Base-by-base conservation (phyloP, 1,139 yeast genomes). In the Hansenula sp. region DNA sequence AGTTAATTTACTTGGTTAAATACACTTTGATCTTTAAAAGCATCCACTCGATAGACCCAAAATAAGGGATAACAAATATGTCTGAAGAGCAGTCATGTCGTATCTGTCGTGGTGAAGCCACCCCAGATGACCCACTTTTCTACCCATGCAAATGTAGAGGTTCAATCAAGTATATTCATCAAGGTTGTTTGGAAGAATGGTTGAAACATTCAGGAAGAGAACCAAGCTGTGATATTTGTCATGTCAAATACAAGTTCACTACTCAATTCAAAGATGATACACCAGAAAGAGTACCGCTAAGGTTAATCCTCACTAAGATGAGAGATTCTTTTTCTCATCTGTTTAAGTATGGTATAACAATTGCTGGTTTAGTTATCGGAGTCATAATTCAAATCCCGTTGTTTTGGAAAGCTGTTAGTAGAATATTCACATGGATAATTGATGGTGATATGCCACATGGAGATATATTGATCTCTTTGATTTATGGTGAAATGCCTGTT, bases 61-160 rank as follows among this genome's bases (percentile, higher is more conserved):
- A 8, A 18, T 4, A 33, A 8, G 3, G 24, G 15, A 8, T 16
- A 12, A 4, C 43, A 6, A 13, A 30, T 9, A 19, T 30, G 19
- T 7, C 40, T 7, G 59, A 53, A 33, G 76, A 71, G 45, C 72
- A 73, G 33, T 73, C 82, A 2, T 94, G 99, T 64, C 84, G 99
- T 50, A 91, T 93, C 44, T 93, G 99, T 63, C 84, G 96, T 46
- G 93, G 95, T 40, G 98, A 89, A 57, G 93, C 80, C n/a, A 78
- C 94, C 0, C 68, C 67, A 0, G 78, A 76, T 1, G 93, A 88
- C 52, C 97, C 97, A 4, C 70, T 93, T 41, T 84, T 78, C 51
- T 93, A 88, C 64, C 99, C 99, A 1, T 93, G 99, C 66, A 83
- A 79, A 58, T 93, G 99, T 65, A 76, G 90, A 47, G 99, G 99